Percentiles rank a stretch among this genome's conserved stretches.
phyloP scores from a whole-genome alignment of 306 rosid genomes.

The Purshia tridentata region DNA sequence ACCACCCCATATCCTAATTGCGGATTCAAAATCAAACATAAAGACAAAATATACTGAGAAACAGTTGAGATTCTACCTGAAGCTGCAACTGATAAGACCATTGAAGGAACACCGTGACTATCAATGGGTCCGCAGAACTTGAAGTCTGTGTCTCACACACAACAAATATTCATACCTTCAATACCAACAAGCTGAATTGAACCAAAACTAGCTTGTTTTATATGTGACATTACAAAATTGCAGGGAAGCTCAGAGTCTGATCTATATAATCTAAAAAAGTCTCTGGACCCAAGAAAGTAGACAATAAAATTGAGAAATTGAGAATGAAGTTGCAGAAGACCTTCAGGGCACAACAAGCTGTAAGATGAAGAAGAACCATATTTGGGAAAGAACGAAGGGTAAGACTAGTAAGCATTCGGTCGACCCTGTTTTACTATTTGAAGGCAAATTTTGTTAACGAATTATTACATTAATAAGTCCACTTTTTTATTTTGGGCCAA shows the following conservation, averaged over 20 bases:
- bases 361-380: not conserved
- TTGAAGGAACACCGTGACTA: too few species aligned
- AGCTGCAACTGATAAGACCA: not conserved
- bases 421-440: too few species aligned
- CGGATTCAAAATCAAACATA: slow-evolving; percentile 1
- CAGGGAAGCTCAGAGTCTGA: not conserved
- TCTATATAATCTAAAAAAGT: not conserved
- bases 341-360: not conserved
- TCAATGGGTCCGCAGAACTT: too few species aligned
- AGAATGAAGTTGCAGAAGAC: not conserved
- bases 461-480: too few species aligned
- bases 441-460: too few species aligned
- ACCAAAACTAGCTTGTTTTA: not conserved
- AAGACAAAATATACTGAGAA: not conserved
- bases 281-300: not conserved
- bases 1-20: not conserved
- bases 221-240: not conserved
- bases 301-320: not conserved
- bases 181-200: not conserved
- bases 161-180: not conserved
- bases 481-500: too few species aligned
- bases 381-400: not conserved
- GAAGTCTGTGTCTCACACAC: too few species aligned
- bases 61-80: not conserved
- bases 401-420: too few species aligned